These are phyloP conservation scores for Umbelopsis sp. DNA, from an alignment of 371 early-diverging fungal genomes.

Conservation along the genomic window DNA sequence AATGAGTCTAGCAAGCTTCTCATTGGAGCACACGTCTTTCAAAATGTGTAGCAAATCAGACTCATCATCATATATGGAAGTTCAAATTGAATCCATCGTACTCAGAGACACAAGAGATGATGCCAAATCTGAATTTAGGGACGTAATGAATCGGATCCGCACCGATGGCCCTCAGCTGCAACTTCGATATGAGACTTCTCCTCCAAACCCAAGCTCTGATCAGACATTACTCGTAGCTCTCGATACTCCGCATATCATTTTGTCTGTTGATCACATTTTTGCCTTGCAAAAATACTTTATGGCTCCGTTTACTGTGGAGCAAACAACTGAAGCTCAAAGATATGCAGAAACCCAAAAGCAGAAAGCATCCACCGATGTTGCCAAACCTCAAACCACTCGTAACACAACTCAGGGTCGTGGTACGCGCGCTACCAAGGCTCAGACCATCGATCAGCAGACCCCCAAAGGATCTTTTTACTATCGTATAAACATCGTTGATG, in stretches of 20 bases:
- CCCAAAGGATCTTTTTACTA: slow-evolving; percentile 48
- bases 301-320: slow-evolving; percentile 46
- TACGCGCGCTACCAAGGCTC: slow-evolving; percentile 20
- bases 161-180: slow-evolving; percentile 46
- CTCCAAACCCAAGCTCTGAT: slow-evolving; percentile 37
- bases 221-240: slow-evolving; percentile 70
- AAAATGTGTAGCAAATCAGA: slow-evolving; percentile 70
- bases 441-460: background rate
- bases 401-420: slow-evolving; percentile 6
- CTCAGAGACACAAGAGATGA: slow-evolving; percentile 81
- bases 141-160: slow-evolving; percentile 68
- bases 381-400: slow-evolving; percentile 25
- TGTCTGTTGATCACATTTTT: slow-evolving; percentile 86
- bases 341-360: slow-evolving; percentile 42
- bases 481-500: slow-evolving; percentile 77
- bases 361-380: slow-evolving; percentile 20
- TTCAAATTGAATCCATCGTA: slow-evolving; percentile 71
- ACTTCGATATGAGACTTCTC: slow-evolving; percentile 43
- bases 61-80: slow-evolving; percentile 72
- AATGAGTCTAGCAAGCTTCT: slow-evolving; percentile 50
- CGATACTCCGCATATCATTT: slow-evolving; percentile 81
- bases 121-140: slow-evolving; percentile 77
- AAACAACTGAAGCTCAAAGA: slow-evolving; percentile 46
- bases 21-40: slow-evolving; percentile 56
- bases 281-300: slow-evolving; percentile 72